Evolutionary conservation across 192 early-diverging fungal genomes (phyloP).

Genomic region (Spinellus fusiger): DNA sequence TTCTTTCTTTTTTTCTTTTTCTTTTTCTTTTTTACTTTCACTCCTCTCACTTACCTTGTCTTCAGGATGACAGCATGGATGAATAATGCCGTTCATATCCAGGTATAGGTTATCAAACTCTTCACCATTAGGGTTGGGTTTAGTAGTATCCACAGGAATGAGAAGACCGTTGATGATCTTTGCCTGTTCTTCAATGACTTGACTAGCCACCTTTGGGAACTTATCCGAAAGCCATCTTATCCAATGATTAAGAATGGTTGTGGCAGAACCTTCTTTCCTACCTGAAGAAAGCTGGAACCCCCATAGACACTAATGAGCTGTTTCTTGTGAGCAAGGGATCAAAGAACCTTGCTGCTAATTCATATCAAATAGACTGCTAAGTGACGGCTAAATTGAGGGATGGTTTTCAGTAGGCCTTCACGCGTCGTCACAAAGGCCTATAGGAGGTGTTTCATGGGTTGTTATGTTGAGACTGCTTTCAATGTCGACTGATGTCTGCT

Average conservation of each 20-base stretch:
- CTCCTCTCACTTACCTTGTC: slow-evolving; percentile 42
- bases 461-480: no score
- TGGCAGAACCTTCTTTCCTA: slow-evolving; percentile 12
- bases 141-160: slow-evolving; percentile 80
- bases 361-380: neutral
- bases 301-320: slow-evolving; percentile 44
- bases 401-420: neutral
- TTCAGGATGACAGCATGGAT: slow-evolving; percentile 80
- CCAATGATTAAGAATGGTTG: neutral
- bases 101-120: slow-evolving; percentile 97
- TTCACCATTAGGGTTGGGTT: slow-evolving; percentile 85
- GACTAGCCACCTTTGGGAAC: slow-evolving; percentile 64
- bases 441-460: no score
- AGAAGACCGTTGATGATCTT: slow-evolving; percentile 63
- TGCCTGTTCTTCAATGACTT: slow-evolving; percentile 70
- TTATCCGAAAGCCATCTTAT: slow-evolving; percentile 67
- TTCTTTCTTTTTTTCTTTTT: neutral
- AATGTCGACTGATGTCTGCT: no score
- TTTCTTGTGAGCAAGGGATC: neutral
- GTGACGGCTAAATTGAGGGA: neutral
- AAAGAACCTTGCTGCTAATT: neutral
- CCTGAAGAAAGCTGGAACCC: slow-evolving; percentile 76
- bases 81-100: slow-evolving; percentile 98
- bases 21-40: neutral
- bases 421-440: no score